Conservation (phyloP, 23 red algal genomes). For the Gracilaria gracilis region DNA sequence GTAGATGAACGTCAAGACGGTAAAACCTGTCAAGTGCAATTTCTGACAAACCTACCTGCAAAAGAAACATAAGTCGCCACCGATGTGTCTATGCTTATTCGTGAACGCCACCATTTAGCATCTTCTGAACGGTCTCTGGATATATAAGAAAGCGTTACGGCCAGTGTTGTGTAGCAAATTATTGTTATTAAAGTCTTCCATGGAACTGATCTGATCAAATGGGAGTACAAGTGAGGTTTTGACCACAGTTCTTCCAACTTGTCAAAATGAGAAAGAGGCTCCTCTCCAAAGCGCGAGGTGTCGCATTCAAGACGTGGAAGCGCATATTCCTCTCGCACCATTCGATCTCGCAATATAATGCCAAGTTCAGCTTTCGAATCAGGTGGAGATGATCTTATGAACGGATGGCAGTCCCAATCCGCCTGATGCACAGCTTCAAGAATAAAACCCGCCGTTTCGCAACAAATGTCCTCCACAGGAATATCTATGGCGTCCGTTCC, state of each 20-base stretch:
- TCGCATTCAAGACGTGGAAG: constrained; percentile 13
- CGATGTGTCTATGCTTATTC: not conserved
- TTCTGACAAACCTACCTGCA: constrained; percentile 13
- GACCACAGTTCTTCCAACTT: not conserved
- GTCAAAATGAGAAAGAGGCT: not conserved
- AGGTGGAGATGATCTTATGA: not conserved
- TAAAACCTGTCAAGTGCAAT: no score
- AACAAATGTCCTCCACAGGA: constrained; percentile 38
- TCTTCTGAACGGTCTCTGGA: not conserved
- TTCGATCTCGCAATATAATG: not conserved
- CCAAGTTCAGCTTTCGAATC: constrained; percentile 1
- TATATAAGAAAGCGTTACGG: constrained; percentile 17
- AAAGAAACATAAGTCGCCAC: constrained; percentile 53
- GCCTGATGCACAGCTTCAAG: constrained; percentile 18
- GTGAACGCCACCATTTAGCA: constrained; percentile 48
- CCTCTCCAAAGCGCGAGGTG: not conserved
- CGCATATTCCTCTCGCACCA: not conserved
- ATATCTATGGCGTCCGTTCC: constrained; percentile 43
- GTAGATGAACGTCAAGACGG: not conserved
- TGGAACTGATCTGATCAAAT: constrained; percentile 33
- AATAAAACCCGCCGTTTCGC: not conserved
- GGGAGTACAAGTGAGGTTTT: constrained; percentile 18
- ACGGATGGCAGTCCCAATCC: constrained; percentile 15
- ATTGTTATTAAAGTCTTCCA: constrained; percentile 29
- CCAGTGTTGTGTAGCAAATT: constrained; percentile 19